Percentiles rank a stretch among this genome's conserved stretches.
These are phyloP conservation scores for Debaryomycetaceae sp. DNA, from an alignment of 1,139 yeast species.

Conservation along the genomic window DNA sequence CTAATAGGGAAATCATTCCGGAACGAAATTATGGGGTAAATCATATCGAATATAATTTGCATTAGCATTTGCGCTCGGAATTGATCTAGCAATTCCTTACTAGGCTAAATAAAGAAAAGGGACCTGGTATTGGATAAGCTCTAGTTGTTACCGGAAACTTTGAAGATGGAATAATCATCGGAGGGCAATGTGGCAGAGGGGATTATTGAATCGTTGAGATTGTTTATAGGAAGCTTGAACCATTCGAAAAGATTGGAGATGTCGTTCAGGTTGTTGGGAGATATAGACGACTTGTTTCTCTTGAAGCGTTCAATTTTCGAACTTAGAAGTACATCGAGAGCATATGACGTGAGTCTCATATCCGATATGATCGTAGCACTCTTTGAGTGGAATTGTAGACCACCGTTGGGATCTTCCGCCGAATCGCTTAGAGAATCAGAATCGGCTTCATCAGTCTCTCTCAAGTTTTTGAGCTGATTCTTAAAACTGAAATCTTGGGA, in stretches of 20 bases:
- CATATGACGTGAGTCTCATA: constrained; percentile 4
- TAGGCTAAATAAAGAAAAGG: too few relatives aligned
- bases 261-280: background rate
- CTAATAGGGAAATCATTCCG: background rate
- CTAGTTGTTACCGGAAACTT: background rate
- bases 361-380: constrained; percentile 3
- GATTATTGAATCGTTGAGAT: background rate
- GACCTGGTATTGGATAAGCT: too few relatives aligned
- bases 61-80: too few relatives aligned
- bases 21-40: background rate
- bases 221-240: background rate
- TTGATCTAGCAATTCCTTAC: too few relatives aligned
- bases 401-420: background rate
- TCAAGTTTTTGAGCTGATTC: background rate
- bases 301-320: background rate
- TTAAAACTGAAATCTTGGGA: background rate
- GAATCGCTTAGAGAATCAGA: background rate
- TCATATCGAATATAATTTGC: too few relatives aligned
- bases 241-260: background rate
- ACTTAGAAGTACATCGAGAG: background rate
- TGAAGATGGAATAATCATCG: background rate
- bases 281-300: background rate
- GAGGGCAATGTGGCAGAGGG: background rate
- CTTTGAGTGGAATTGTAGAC: constrained; percentile 1
- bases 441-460: background rate